Base-by-base conservation (phyloP, 768 basidiomycete species). In the Kwoniella bestiolae region DNA sequence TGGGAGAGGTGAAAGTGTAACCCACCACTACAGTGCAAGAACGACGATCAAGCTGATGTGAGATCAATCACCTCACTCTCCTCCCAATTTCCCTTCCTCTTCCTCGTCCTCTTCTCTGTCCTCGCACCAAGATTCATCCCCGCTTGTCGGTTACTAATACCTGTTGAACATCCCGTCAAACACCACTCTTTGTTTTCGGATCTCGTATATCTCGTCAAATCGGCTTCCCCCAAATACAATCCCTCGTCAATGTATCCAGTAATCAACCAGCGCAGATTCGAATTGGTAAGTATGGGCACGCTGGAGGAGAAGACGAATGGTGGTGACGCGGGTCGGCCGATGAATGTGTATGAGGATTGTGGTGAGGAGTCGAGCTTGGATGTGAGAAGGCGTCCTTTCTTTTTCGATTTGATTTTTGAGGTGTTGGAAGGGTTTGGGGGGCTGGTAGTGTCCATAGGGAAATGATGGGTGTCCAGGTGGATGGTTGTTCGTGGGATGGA, bases 241-340 rank as follows among this genome's bases (percentile, higher is more conserved):
- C 3, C n/a, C 23, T 67, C 66, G 51, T 62, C 32, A 14, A 67
- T 52, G 28, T 26, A n/a, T n/a, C 66, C 66, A 23, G 16, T 26
- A 16, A 38, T 58, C 8, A 67, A 25, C 66, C 66, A 67, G 9
- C 3, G 14, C 44, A 41, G 29, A 25, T 67, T 62, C 6, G 31
- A 25, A 21, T 18, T 9, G 8, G 41, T 56, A 8, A 63, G 26
- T 7, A 2, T n/a, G 4, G 23, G 8, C 1, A 34, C 21, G 7
- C 14, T 29, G 32, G n/a, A 28, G 31, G 31, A 55, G 31, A 67
- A 67, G 29, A 63, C 55, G 45, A 57, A 67, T 41, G 66, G 66
- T 9, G 60, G 21, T 11, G 5, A 50, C 7, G 9, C 8, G 6
- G 29, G 6, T 29, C 66, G 51, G 32, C 66, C 66, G 6, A 67